Base-by-base conservation (phyloP, 768 basidiomycete genomes). In the Trametes villosa region DNA sequence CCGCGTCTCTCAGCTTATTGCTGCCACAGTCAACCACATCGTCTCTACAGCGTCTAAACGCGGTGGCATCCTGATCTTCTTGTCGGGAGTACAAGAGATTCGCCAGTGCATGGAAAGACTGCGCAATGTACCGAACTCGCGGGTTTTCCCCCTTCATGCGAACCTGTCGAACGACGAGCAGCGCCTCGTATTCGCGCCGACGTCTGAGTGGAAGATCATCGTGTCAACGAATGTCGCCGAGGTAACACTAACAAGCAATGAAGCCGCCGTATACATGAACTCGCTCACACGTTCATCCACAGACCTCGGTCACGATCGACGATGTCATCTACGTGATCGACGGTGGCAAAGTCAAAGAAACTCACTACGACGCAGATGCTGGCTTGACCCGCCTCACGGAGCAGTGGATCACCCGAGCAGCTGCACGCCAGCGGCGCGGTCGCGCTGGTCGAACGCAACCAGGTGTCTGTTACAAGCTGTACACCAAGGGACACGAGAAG, bases 181-280 rank as follows among this genome's bases (percentile, higher is more conserved):
- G 71, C 83, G 86, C 15, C 76, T 77, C 9, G 89, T 95, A 1
- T 98, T 97, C 68, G 74, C 80, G 9, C 76, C 77, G 5, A 83
- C 85, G 0, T 75, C 81, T 2, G 77, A 78, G 36, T 88, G 94
- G 82, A 96, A 96, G 72, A 83, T 96, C 29, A 87, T 97, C 44
- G 92, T 86, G 0, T 84, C 94, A 0, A 97, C 96, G 3, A 97
- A 97, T 68, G 91, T 98, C 30, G 93, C 93, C 7, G 93, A 95
- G 81, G 92, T 87, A 58, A 54, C 79, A 70, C 18, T 6, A 29
- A 9, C 30, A 52, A 64, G 29, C 24, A 7, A 7, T 22, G 44
- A 22, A 12, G 8, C 22, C 22, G n/a, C 30, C 8, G 17, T 3
- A 15, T 49, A 52, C 29, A 24, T 15, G 12, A 22, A 17, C 45